Base-by-base conservation (phyloP, 768 basidiomycete species). In the Psilocybe sp. region DNA sequence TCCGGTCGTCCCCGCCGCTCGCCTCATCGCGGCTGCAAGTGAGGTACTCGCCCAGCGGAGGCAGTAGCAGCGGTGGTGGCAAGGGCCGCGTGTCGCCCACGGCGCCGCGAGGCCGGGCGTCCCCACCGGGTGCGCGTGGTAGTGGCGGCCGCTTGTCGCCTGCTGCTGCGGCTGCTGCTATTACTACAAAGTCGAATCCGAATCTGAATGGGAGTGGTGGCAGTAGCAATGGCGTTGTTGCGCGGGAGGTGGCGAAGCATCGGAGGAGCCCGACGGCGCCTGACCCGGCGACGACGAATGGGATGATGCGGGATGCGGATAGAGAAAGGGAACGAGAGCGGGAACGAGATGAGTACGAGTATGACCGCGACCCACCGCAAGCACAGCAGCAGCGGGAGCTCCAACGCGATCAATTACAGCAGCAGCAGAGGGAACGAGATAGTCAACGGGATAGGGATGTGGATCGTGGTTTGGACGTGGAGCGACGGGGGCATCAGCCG, bases 221-320 rank as follows among this genome's bases (percentile, higher is more conserved):
- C n/a, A 28, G 7, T 28, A 28, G 23, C 23, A 28, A 28, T 28
- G 23, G 23, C 49, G 64, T 61, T 9, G 55, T 59, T 15, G 62
- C 61, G 9, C 63, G 58, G 51, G 70, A 69, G 11, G 53, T 67
- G 2, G 63, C 65, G 18, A 80, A 78, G 47, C 86, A 84, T 55
- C 73, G 81, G 40, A 76, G 85, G 7, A 89, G 84, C 58, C 87
- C 87, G 1, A 89, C 87, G 10, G 82, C 80, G 13, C 81, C 82
- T 12, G 87, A 89, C 48, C 68, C 69, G 13, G 71, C 73, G 16
- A 78, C 74, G n/a, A 74, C 68, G 28, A 78, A 69, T 50, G 66
- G 66, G 9, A 60, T 59, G 49, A 59, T 74, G 35, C 57, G 55
- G 34, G 56, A 56, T 49, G 50, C 51, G n/a, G n/a, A n/a, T n/a